Evolutionary conservation across 1,284 basidiomycete genomes (phyloP), one percentile per base, ranked within the genome.

Genomic region (Moesziomyces sp.): DNA sequence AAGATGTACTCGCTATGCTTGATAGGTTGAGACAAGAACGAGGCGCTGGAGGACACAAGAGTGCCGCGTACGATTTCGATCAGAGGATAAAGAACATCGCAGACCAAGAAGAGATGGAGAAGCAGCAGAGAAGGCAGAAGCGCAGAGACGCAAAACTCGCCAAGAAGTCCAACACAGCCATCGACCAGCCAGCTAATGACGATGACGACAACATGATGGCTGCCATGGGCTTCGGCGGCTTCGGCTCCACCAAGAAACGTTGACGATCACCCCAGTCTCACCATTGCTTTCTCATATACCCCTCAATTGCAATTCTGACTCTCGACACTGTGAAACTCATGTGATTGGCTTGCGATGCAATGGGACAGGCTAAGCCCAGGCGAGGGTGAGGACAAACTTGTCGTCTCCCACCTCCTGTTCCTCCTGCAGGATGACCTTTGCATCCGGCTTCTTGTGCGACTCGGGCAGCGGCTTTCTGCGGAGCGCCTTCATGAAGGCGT

Each of bases 211-310:
- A 91, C 68, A 92, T 95, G 89, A 88, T 91, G 70, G 86, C 87
- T 42, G 89, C 93, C 87, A 96, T 97, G 94, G 95, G 94, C 45
- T 97, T 97, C 84, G 91, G 89, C 46, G 92, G 93, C 3, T 97
- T 97, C 82, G 93, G 93, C 16, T 87, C 91, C 21, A 89, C 89
- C 30, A 93, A 93, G 42, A 66, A 65, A 34, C 60, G 66, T 26
- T 76, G 51, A 62, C 13, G 10, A 16, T 16, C 26, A 11, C 16
- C 18, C 47, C 18, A 42, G n/a, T 3, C 18, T 14, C 34, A 19
- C n/a, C 8, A 6, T 26, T 3, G 7, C 45, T 18, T 7, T 34
- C 30, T 30, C 43, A 11, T 46, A 44, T 50, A 43, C 49, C 46
- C 56, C 48, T 45, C 19, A 21, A 21, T 19, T 5, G 5, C 24